Evolutionary conservation across 192 early-diverging fungal genomes (phyloP).

Genomic region (Linderina pennispora): DNA sequence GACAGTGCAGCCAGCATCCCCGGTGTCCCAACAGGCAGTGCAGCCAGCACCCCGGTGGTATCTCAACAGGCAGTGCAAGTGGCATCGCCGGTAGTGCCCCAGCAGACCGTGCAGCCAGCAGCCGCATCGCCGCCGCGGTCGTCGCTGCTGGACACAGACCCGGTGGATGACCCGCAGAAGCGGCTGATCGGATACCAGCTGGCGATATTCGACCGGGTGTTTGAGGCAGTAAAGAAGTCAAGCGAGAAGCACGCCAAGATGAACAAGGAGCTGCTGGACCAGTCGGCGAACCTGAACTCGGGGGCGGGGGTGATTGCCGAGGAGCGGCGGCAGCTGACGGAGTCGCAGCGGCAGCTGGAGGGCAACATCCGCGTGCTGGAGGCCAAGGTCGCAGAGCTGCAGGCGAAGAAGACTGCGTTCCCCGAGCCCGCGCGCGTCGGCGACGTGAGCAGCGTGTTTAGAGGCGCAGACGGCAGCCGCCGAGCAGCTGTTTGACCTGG

Average conservation of each 20-base stretch:
- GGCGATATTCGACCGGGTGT: conserved; percentile 57
- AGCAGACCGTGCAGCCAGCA: neutral
- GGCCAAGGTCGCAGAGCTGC: conserved; percentile 53
- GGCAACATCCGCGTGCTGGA: conserved; percentile 61
- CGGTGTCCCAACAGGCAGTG: neutral
- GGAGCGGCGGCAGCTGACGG: conserved; percentile 53
- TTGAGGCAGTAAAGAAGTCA: conserved; percentile 49
- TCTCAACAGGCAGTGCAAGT: too few species aligned
- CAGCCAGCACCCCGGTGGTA: too few species aligned
- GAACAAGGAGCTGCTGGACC: conserved; percentile 60
- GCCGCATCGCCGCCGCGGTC: conserved; percentile 6
- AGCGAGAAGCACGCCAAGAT: conserved; percentile 53
- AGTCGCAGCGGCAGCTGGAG: conserved; percentile 55
- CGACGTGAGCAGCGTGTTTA: conserved; percentile 21
- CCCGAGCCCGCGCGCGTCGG: conserved; percentile 21
- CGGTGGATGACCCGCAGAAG: conserved; percentile 45
- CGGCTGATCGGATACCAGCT: conserved; percentile 51
- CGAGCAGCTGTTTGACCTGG: conserved; percentile 76
- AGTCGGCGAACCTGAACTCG: conserved; percentile 65
- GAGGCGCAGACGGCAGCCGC: conserved; percentile 22
- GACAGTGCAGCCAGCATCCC: too few species aligned
- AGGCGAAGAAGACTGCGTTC: conserved; percentile 34
- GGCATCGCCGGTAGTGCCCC: neutral
- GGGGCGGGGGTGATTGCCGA: conserved; percentile 60
- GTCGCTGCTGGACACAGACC: conserved; percentile 35